Conservation (phyloP, 371 early-diverging fungal species). For the Capillidium rhysosporum region DNA sequence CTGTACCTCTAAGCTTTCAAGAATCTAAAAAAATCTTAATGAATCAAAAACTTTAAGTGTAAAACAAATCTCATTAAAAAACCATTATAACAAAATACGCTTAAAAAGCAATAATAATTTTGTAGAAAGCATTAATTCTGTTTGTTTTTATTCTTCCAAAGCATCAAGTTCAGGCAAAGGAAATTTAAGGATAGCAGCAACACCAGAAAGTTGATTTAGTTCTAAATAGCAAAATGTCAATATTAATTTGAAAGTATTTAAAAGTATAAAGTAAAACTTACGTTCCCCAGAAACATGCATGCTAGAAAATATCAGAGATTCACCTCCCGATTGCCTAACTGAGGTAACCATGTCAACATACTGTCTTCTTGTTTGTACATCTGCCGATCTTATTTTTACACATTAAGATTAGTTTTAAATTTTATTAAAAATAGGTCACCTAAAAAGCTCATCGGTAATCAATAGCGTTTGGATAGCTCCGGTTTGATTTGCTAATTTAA, state of each 20-base stretch:
- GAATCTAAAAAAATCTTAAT: no score
- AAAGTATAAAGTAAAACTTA: conserved; percentile 17
- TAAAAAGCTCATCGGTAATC: conserved; percentile 79
- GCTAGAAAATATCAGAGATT: conserved; percentile 71
- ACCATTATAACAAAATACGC: no score
- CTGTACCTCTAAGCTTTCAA: no score
- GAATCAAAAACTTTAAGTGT: no score
- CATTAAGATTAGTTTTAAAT: not conserved
- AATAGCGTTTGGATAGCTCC: conserved; percentile 73
- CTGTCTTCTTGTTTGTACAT: conserved; percentile 56
- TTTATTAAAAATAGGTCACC: conserved; percentile 18
- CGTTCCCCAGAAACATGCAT: conserved; percentile 87
- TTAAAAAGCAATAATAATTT: no score
- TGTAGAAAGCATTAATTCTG: no score
- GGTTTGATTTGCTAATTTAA: conserved; percentile 56
- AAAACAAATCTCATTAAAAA: no score
- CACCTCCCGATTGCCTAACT: conserved; percentile 53
- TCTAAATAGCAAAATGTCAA: conserved; percentile 22
- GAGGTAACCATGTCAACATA: conserved; percentile 73
- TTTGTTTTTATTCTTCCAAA: no score
- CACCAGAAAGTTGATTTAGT: conserved; percentile 77
- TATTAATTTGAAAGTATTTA: not conserved
- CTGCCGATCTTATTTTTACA: conserved; percentile 36
- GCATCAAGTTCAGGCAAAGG: conserved; percentile 43
- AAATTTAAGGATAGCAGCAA: conserved; percentile 82